A percentile compares a stretch with the other conserved stretches of the same genome.
Evolutionary conservation across 1,284 basidiomycete species (phyloP).

Genomic region (Marasmius sp.): DNA sequence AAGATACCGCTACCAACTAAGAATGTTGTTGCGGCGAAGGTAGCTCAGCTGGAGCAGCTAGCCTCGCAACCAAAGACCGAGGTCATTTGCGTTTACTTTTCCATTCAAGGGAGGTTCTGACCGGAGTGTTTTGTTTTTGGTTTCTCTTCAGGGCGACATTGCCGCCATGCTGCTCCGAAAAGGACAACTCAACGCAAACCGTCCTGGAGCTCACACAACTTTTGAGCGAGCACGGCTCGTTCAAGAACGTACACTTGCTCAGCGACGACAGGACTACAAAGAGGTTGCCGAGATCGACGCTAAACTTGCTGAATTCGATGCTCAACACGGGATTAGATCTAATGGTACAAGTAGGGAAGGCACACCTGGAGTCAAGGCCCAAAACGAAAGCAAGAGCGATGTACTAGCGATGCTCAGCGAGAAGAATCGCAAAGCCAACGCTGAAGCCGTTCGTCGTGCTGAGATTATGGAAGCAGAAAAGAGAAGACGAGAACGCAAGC

Average conservation of each 20-base stretch:
- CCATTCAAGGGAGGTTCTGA: neutral
- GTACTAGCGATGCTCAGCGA: constrained; percentile 82
- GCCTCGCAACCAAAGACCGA: constrained; percentile 70
- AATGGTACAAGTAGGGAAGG: neutral
- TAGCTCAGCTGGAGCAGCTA: constrained; percentile 58
- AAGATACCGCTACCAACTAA: constrained; percentile 67
- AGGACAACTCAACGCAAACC: constrained; percentile 48
- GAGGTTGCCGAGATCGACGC: constrained; percentile 62
- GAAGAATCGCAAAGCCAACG: constrained; percentile 80
- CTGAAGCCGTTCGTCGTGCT: constrained; percentile 75
- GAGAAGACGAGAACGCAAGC: constrained; percentile 64
- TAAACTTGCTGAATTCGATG: constrained; percentile 58
- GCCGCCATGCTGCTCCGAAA: constrained; percentile 72
- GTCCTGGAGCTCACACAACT: constrained; percentile 39
- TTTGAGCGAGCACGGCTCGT: constrained; percentile 63
- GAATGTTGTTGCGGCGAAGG: constrained; percentile 64
- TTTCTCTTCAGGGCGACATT: constrained; percentile 58
- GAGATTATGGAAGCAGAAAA: constrained; percentile 69
- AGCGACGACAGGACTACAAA: constrained; percentile 63
- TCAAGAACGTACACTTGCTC: constrained; percentile 69
- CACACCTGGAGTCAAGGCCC: constrained; percentile 15
- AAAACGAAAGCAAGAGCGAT: constrained; percentile 43
- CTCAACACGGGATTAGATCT: constrained; percentile 2
- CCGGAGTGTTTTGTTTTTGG: neutral
- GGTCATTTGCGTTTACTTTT: constrained; percentile 39